Evolutionary conservation across 73 alveolate genomes (phyloP).

Genomic region (Symbiodinium natans): DNA sequence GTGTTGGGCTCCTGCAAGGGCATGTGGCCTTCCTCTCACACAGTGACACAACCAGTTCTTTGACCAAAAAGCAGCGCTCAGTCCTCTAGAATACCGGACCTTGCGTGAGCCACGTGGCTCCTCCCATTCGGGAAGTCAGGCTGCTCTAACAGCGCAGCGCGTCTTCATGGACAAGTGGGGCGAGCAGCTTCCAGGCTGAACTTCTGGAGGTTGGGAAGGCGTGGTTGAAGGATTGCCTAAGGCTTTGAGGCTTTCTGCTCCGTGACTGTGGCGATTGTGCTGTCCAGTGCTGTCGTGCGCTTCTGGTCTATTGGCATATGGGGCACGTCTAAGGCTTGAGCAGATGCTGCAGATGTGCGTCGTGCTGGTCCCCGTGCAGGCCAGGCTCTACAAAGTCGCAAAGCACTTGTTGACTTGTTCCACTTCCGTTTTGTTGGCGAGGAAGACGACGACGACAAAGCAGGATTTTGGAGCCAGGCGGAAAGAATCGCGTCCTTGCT

Average conservation of each 20-base stretch:
- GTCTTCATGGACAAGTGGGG: constrained; percentile 84
- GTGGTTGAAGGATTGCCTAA: neutral
- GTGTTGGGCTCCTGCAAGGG: too few relatives aligned
- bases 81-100: too few relatives aligned
- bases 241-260: neutral
- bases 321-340: constrained; percentile 72
- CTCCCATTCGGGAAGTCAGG: constrained; percentile 17
- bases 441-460: constrained; percentile 81
- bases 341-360: constrained; percentile 92
- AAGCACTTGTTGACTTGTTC: neutral
- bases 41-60: too few relatives aligned
- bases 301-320: too few relatives aligned
- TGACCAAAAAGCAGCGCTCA: too few relatives aligned
- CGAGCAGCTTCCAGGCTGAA: constrained; percentile 1
- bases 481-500: too few relatives aligned
- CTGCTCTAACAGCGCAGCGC: constrained; percentile 81
- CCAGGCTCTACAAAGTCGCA: neutral
- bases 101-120: too few relatives aligned
- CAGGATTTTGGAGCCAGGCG: constrained; percentile 93
- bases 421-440: neutral
- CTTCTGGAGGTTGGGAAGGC: neutral
- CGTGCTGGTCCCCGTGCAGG: constrained; percentile 81
- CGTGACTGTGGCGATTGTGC: neutral
- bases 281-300: neutral
- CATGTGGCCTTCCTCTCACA: too few relatives aligned